Evolutionary conservation across 129 eudicot genomes (phyloP).

Genomic region (Apium graveolens): DNA sequence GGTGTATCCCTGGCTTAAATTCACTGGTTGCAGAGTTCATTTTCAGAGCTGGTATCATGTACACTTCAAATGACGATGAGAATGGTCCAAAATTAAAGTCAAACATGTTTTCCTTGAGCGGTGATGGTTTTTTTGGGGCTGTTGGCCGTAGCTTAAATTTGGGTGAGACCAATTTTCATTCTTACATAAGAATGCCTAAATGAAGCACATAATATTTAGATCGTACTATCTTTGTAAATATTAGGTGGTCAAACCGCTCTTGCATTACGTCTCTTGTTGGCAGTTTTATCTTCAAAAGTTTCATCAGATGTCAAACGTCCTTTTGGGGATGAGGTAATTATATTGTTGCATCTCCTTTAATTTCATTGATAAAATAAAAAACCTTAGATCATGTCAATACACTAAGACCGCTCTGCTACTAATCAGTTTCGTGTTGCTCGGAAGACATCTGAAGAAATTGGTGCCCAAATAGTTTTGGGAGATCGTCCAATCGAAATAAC

Average conservation of each 20-base stretch:
- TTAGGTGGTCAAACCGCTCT: constrained; percentile 14
- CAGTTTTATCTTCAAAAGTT: constrained; percentile 7
- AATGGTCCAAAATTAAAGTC: constrained; percentile 40
- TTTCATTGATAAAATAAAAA: background rate
- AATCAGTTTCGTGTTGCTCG: constrained; percentile 90
- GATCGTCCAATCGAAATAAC: constrained; percentile 95
- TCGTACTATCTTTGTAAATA: background rate
- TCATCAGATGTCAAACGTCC: constrained; percentile 10
- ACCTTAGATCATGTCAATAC: background rate
- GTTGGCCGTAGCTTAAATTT: constrained; percentile 87
- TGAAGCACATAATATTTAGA: background rate
- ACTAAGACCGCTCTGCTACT: background rate
- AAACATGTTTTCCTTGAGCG: constrained; percentile 70
- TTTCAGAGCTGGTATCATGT: constrained; percentile 99
- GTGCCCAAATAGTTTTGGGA: constrained; percentile 84
- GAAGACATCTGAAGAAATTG: constrained; percentile 70
- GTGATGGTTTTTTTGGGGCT: constrained; percentile 69
- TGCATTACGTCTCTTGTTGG: constrained; percentile 12
- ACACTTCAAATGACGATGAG: constrained; percentile 47
- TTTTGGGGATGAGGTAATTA: constrained; percentile 12
- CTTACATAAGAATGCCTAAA: constrained; percentile 4
- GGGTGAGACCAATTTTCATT: constrained; percentile 32
- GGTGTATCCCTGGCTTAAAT: constrained; percentile 50
- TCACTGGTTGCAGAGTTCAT: constrained; percentile 66
- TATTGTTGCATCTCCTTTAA: background rate